Evolutionary conservation across 2,329 filamentous ascomycete genomes (phyloP).

Genomic region (Emergomyces orientalis): DNA sequence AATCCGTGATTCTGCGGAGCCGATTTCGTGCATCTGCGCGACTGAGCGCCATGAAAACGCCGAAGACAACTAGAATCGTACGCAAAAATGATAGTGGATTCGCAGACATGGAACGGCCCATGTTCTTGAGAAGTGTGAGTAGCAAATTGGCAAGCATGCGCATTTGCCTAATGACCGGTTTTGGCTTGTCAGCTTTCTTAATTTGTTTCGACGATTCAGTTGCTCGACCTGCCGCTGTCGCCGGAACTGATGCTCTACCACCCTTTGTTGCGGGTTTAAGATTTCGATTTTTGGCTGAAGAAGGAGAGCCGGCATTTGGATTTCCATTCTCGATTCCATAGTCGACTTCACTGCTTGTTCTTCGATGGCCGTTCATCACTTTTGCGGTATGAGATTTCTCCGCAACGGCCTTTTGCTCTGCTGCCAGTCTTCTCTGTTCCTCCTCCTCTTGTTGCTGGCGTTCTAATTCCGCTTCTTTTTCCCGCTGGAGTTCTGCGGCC

Average conservation of each 20-base stretch:
- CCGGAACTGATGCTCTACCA: slow-evolving; percentile 21
- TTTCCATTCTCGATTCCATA: slow-evolving; percentile 56
- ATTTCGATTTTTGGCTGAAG: slow-evolving; percentile 15
- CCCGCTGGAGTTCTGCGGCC: slow-evolving; percentile 54
- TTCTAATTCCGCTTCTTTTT: slow-evolving; percentile 47
- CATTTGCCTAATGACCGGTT: slow-evolving; percentile 30
- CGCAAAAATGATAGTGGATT: slow-evolving; percentile 49
- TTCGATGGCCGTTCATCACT: slow-evolving; percentile 33
- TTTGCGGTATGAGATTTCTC: slow-evolving; percentile 29
- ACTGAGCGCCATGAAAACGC: slow-evolving; percentile 66
- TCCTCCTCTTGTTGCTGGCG: slow-evolving; percentile 32
- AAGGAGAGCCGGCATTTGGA: slow-evolving; percentile 25
- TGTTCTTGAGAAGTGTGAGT: slow-evolving; percentile 42
- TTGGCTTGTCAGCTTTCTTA: slow-evolving; percentile 30
- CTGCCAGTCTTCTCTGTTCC: slow-evolving; percentile 30
- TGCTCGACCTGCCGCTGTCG: slow-evolving; percentile 21
- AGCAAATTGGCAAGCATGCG: slow-evolving; percentile 38
- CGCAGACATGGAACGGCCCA: slow-evolving; percentile 43
- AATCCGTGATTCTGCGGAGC: slow-evolving; percentile 57
- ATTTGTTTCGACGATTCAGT: slow-evolving; percentile 26
- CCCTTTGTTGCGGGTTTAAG: slow-evolving; percentile 23
- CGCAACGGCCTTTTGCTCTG: slow-evolving; percentile 22
- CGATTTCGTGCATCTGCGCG: slow-evolving; percentile 65
- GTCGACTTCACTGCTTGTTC: slow-evolving; percentile 56
- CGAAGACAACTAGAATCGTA: slow-evolving; percentile 68